Conservation (phyloP, 176 grass and related monocot genomes). For the Puya raimondii region DNA sequence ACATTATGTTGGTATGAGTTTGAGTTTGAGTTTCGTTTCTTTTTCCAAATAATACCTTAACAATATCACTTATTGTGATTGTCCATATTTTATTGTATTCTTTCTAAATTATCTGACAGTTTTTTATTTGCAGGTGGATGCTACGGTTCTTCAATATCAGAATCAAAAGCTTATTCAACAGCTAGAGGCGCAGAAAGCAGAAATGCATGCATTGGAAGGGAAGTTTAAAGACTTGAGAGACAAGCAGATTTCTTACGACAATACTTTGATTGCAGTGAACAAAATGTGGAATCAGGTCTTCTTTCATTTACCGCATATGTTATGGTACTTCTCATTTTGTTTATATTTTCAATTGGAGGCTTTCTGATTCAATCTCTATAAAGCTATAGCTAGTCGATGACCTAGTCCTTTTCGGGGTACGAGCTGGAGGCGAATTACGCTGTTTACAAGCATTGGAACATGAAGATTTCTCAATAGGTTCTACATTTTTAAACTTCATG, state of each 20-base stretch:
- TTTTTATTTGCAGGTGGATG: slow-evolving; percentile 53
- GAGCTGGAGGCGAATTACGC: slow-evolving; percentile 38
- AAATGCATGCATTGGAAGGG: slow-evolving; percentile 56
- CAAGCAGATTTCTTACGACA: slow-evolving; percentile 65
- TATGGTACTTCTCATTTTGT: neutral
- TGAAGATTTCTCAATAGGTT: slow-evolving; percentile 65
- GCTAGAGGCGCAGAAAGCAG: slow-evolving; percentile 69
- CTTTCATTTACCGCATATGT: slow-evolving; percentile 12
- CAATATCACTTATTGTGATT: neutral
- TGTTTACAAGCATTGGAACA: slow-evolving; percentile 54
- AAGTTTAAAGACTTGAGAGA: slow-evolving; percentile 70
- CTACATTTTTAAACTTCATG: neutral
- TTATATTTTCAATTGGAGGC: slow-evolving; percentile 3
- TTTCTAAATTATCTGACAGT: slow-evolving; percentile 7
- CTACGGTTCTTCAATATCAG: slow-evolving; percentile 70
- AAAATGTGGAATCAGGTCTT: slow-evolving; percentile 94
- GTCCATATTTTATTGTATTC: neutral
- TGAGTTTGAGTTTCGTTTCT: neutral
- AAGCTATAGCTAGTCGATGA: slow-evolving; percentile 84
- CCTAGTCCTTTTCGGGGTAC: slow-evolving; percentile 67
- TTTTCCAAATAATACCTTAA: neutral
- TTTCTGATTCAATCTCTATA: slow-evolving; percentile 21
- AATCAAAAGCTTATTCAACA: slow-evolving; percentile 91
- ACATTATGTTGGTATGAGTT: neutral
- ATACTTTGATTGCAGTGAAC: slow-evolving; percentile 66